phyloP scores from a whole-genome alignment of 345 rosid genomes.

The Toxicodendron radicans region DNA sequence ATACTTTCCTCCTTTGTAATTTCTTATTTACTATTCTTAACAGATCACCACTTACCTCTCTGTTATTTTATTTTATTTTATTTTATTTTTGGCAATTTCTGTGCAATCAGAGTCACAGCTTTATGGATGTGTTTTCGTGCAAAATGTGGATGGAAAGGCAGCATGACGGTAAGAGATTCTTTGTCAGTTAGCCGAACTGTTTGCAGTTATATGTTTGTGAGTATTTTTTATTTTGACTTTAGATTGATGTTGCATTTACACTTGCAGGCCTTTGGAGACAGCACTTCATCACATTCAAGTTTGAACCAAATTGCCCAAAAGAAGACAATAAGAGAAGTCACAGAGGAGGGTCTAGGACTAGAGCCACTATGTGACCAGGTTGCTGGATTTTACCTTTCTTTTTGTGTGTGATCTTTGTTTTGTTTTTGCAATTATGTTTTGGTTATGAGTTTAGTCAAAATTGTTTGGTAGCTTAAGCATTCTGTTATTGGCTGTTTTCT shows the following conservation, averaged over 20 bases:
- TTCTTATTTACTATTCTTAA: conserved; percentile 19
- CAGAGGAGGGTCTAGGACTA: conserved; percentile 57
- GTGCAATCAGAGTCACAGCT: conserved; percentile 52
- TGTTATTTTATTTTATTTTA: neutral
- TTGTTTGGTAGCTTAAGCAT: conserved; percentile 11
- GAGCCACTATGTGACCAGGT: conserved; percentile 83
- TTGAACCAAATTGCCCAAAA: conserved; percentile 24
- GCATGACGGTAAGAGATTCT: conserved; percentile 48
- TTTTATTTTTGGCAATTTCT: too few species aligned
- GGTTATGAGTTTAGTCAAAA: neutral
- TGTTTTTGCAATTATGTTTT: conserved; percentile 6
- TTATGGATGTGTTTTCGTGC: conserved; percentile 83
- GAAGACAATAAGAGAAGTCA: conserved; percentile 51
- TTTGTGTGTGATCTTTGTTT: neutral
- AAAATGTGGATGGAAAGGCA: conserved; percentile 75
- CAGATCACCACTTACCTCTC: conserved; percentile 10
- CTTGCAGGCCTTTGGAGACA: conserved; percentile 52
- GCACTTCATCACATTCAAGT: conserved; percentile 27
- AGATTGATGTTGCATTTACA: conserved; percentile 8
- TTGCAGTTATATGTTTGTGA: conserved; percentile 5
- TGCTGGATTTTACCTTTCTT: conserved; percentile 15
- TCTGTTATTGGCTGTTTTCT: neutral
- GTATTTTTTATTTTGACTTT: neutral
- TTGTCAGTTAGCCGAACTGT: conserved; percentile 2
- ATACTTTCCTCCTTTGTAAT: neutral